Evolutionary conservation across 1,284 basidiomycete genomes (phyloP).

Genomic region (Xerocomus amazonicus): DNA sequence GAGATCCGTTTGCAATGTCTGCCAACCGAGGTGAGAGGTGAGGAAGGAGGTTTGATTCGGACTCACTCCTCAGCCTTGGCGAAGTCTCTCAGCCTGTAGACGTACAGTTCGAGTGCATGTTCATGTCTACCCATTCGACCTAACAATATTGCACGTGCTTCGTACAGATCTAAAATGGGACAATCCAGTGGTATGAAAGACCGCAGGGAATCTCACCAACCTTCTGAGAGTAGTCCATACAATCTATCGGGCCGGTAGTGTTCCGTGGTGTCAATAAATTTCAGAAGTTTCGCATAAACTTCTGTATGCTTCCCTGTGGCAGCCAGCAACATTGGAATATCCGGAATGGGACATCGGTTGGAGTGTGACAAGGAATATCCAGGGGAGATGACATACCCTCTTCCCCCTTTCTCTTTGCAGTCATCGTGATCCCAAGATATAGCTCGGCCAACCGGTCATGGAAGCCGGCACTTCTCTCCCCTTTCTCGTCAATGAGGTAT

Average conservation of each 20-base stretch:
- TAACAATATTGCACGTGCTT: conserved; percentile 86
- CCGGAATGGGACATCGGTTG: background rate
- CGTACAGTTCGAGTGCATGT: conserved; percentile 90
- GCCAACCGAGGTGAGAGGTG: conserved; percentile 4
- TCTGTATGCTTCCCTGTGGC: conserved; percentile 41
- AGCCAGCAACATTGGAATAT: background rate
- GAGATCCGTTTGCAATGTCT: conserved; percentile 89
- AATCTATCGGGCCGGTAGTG: conserved; percentile 79
- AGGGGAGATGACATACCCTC: conserved; percentile 41
- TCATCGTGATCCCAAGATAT: conserved; percentile 67
- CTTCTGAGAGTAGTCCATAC: conserved; percentile 75
- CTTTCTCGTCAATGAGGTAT: conserved; percentile 73
- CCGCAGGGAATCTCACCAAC: conserved; percentile 37
- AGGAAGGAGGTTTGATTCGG: background rate
- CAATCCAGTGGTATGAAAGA: background rate
- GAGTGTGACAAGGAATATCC: conserved; percentile 2
- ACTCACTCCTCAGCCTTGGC: conserved; percentile 83
- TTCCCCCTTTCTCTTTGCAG: conserved; percentile 52
- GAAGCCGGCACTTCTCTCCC: conserved; percentile 65
- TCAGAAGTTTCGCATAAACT: conserved; percentile 67
- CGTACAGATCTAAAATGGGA: conserved; percentile 62
- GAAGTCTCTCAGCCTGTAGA: conserved; percentile 80
- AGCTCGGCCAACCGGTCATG: conserved; percentile 89
- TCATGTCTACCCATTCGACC: conserved; percentile 90
- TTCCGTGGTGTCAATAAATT: conserved; percentile 71